Evolutionary conservation across 1,284 basidiomycete genomes (phyloP).

Genomic region (Leucoagaricus sp.): DNA sequence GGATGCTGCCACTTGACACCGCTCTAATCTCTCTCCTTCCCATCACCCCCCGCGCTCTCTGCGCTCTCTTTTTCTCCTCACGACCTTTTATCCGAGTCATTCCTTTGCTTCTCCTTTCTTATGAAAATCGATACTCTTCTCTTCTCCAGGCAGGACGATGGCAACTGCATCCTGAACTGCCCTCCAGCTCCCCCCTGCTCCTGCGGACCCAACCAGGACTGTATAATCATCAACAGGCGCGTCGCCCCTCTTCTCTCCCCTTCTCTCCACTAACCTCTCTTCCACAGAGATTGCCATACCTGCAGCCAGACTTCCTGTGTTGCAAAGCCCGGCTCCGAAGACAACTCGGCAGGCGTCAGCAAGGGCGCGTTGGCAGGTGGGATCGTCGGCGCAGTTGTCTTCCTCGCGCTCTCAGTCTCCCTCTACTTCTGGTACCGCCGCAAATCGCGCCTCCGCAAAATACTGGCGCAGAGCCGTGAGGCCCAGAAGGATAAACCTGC

Average conservation of each 20-base stretch:
- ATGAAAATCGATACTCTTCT: slow-evolving; percentile 57
- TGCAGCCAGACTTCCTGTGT: slow-evolving; percentile 57
- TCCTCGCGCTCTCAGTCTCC: slow-evolving; percentile 50
- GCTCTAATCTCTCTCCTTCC: not conserved
- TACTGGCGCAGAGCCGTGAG: slow-evolving; percentile 34
- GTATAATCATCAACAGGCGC: slow-evolving; percentile 60
- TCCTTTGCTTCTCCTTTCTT: slow-evolving; percentile 24
- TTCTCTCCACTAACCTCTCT: slow-evolving; percentile 19
- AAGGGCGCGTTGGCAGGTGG: slow-evolving; percentile 75
- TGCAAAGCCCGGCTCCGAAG: slow-evolving; percentile 24
- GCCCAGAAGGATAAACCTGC: slow-evolving; percentile 66
- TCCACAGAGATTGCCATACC: slow-evolving; percentile 52
- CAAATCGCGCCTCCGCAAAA: slow-evolving; percentile 32
- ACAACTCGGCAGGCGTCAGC: slow-evolving; percentile 46
- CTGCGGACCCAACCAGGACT: slow-evolving; percentile 55
- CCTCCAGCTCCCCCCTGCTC: slow-evolving; percentile 50
- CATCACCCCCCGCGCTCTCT: slow-evolving; percentile 1
- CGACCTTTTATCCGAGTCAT: slow-evolving; percentile 17
- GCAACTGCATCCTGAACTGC: slow-evolving; percentile 40
- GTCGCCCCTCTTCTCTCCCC: slow-evolving; percentile 24
- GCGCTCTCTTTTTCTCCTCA: slow-evolving; percentile 20
- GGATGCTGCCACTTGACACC: no score
- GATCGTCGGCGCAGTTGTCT: slow-evolving; percentile 62
- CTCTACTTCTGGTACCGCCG: slow-evolving; percentile 69
- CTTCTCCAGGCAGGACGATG: slow-evolving; percentile 31